Evolutionary conservation across 257 asterid species (phyloP), one percentile per base, ranked within the genome.

Genomic region (Solanum paucissectum): DNA sequence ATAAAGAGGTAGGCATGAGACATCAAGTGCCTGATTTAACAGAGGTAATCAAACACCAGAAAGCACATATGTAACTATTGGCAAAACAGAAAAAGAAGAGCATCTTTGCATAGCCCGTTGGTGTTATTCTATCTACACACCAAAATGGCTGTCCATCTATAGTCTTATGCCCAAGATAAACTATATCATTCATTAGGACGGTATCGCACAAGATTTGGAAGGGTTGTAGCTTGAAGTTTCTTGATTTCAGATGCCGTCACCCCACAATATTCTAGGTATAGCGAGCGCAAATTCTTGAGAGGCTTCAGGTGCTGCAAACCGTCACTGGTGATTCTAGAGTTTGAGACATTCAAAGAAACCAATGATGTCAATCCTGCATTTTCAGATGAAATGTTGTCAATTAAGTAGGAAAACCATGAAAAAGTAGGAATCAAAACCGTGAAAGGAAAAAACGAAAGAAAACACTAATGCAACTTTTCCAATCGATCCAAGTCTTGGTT

Each of bases 301-400:
- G 55, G 36, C 88, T 42, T 86, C 71, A 86, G 72, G 46, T 72
- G 69, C 88, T 72, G 52, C 88, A 86, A 75, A 23, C 88, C 88
- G 2, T 86, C 52, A 29, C 36, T 46, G n/a, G 88, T 72, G 34
- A 86, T 42, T 6, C 71, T n/a, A 23, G 88, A 86, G 68, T 86
- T 42, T 9, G 88, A 86, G 52, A 86, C 55, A 33, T 86, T 86
- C 16, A 86, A 75, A 33, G 83, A 86, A 55, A 86, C 73, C 84
- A 86, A 72, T n/a, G 83, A 74, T 46, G 88, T 86, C 64, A 86
- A 38, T 5, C 73, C 88, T 86, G 88, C 84, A 72, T 21, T 86
- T 73, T 40, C 44, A 74, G 5, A 20, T 7, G 38, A 42, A 6
- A 72, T 37, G 82, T 23, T 4, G 73, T 42, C 37, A 85, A 8